Evolutionary conservation across 2,329 filamentous ascomycete species (phyloP).

Genomic region (Clarireedia sp.): DNA sequence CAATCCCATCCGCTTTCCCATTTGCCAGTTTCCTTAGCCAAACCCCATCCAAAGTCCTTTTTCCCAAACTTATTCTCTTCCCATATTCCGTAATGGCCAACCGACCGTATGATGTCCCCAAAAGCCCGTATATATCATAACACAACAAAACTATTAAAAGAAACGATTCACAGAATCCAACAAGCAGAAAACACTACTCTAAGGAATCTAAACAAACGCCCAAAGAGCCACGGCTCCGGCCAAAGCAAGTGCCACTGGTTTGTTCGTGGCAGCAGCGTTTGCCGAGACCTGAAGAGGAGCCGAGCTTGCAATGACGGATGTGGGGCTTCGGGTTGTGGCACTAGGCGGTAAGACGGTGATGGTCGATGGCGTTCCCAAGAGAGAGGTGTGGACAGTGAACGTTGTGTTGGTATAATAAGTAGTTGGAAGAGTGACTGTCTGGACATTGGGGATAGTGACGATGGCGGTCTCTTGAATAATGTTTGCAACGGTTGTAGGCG

Average conservation of each 20-base stretch:
- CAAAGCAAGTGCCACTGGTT: constrained; percentile 19
- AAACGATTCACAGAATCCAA: no score
- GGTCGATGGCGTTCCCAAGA: background rate
- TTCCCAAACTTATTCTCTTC: no score
- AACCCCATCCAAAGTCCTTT: no score
- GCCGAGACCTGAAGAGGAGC: constrained; percentile 18
- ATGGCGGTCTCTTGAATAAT: constrained; percentile 19
- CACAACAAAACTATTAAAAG: background rate
- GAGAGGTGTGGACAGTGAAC: background rate
- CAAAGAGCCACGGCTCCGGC: constrained; percentile 26
- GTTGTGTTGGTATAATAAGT: constrained; percentile 1
- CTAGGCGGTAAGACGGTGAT: background rate
- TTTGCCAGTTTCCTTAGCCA: no score
- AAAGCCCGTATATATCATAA: no score
- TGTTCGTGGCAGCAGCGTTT: constrained; percentile 20
- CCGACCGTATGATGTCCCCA: no score
- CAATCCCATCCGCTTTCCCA: no score
- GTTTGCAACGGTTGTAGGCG: constrained; percentile 13
- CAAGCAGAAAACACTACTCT: no score
- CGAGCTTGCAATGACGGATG: background rate
- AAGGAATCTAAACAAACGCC: constrained; percentile 12
- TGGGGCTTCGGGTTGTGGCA: background rate
- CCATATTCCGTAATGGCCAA: no score
- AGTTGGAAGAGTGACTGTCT: constrained; percentile 15
- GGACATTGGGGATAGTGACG: constrained; percentile 20